phyloP scores from a whole-genome alignment of 1,284 basidiomycete species.

The Puccinia hordei region DNA sequence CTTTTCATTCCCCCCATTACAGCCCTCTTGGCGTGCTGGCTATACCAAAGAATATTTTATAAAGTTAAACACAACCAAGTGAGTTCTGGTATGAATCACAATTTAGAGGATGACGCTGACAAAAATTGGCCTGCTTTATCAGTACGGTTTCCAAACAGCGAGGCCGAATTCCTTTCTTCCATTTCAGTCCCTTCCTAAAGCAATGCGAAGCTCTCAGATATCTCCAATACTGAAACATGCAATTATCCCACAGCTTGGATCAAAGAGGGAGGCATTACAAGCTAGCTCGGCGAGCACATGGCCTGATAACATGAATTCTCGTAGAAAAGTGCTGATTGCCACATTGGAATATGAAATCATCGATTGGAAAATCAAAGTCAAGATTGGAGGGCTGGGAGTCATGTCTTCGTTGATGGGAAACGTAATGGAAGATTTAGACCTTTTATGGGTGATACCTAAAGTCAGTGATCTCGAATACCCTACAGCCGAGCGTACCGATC shows the following conservation, averaged over 20 bases:
- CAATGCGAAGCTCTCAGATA: constrained; percentile 1
- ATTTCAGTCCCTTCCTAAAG: background rate
- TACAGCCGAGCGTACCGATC: constrained; percentile 57
- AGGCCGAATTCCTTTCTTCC: constrained; percentile 5
- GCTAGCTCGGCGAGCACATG: constrained; percentile 69
- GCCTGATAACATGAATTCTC: constrained; percentile 85
- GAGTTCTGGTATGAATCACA: background rate
- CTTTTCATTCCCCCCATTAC: constrained; percentile 79
- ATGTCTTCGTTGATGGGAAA: constrained; percentile 95
- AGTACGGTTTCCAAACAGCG: constrained; percentile 44
- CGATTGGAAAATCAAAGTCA: constrained; percentile 94
- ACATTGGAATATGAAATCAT: constrained; percentile 92
- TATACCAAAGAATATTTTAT: constrained; percentile 94
- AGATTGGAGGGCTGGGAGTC: constrained; percentile 92
- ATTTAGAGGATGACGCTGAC: background rate
- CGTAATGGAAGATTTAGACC: constrained; percentile 89
- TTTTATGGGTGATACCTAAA: constrained; percentile 88
- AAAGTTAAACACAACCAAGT: constrained; percentile 83
- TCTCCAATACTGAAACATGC: background rate
- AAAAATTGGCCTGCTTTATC: background rate
- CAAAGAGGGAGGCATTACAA: background rate
- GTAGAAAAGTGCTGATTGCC: constrained; percentile 82
- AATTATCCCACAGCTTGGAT: background rate
- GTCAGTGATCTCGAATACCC: constrained; percentile 63
- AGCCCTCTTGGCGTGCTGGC: constrained; percentile 73